phyloP scores from a whole-genome alignment of 805 yeast species.

The Saccharomycopsis fibuligera region DNA sequence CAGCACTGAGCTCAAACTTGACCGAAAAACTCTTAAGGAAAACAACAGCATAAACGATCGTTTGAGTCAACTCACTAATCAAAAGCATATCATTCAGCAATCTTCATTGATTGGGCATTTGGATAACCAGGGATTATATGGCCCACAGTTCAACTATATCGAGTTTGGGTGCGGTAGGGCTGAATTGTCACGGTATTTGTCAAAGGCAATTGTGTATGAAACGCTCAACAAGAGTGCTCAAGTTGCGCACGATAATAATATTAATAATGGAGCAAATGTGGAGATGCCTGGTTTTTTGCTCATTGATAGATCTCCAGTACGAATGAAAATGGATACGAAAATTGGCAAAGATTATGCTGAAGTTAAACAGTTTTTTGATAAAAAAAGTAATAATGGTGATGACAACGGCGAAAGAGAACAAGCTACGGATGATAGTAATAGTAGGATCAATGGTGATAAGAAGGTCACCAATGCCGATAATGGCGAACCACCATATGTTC shows the following conservation, averaged over 20 bases:
- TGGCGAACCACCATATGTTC: conserved; percentile 32
- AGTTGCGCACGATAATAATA: background rate
- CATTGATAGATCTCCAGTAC: conserved; percentile 68
- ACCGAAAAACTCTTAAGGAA: background rate
- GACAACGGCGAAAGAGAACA: background rate
- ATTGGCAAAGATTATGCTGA: conserved; percentile 47
- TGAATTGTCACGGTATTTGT: conserved; percentile 66
- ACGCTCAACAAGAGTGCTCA: conserved; percentile 22
- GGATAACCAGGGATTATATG: conserved; percentile 35
- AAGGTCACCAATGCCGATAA: background rate
- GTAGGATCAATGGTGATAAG: background rate
- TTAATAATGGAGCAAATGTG: conserved; percentile 5
- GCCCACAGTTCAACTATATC: conserved; percentile 34
- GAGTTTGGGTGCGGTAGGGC: conserved; percentile 94
- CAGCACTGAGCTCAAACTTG: conserved; percentile 6
- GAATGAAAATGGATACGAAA: conserved; percentile 74
- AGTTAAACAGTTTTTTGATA: conserved; percentile 10
- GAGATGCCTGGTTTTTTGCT: conserved; percentile 41
- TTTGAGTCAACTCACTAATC: conserved; percentile 43
- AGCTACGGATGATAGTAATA: too few species aligned
- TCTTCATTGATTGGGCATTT: conserved; percentile 71
- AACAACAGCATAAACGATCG: conserved; percentile 25
- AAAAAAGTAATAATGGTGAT: background rate
- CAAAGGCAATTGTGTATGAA: conserved; percentile 13
- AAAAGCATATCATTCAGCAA: conserved; percentile 80